Evolutionary conservation across 306 rosid genomes (phyloP), one percentile per base, ranked within the genome.

Genomic region (Begonia masoniana): DNA sequence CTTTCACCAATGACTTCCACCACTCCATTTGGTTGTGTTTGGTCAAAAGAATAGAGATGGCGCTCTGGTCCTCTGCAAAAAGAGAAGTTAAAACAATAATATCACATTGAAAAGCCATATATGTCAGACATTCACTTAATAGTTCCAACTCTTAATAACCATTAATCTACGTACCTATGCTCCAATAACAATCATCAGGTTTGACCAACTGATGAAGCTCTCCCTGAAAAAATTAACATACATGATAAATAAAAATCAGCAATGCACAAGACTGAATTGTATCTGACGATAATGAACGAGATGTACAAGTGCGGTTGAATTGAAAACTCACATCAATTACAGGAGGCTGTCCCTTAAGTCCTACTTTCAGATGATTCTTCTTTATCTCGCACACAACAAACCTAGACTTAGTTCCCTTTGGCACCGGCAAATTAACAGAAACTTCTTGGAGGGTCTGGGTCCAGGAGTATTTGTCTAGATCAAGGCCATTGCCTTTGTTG

Each of bases 11-110:
- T 70, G 71, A 66, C 62, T 79, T 92, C 99, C 99, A 92, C 99
- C 99, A 92, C 58, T 82, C 94, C 96, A 92, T 78, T 70, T 87
- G 95, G 68, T 92, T 80, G 49, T 77, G 93, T 75, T 92, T 92
- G 59, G 99, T 92, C 75, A 92, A 74, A 43, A 92, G 96, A 71
- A 92, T 78, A 50, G 93, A 79, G 61, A 92, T 0, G 12, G 75
- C 24, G 53, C 55, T 81, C 61, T 87, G 93, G 67, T 92, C 99
- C 96, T 92, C 96, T 92, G 89, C 56, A 81, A 66, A 21, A 73
- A 10, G 2, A 45, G 9, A 12, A 3, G 39, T 31, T 31, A 31
- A 31, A 31, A 31, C 39, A 31, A 31, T 6, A 31, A 31, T 31
- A 10, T 16, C 54, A 53, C 35, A 54, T 26, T 3, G 23, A 35